Evolutionary conservation across 2,329 filamentous ascomycete species (phyloP).

Genomic region (Botrytis squamosa): DNA sequence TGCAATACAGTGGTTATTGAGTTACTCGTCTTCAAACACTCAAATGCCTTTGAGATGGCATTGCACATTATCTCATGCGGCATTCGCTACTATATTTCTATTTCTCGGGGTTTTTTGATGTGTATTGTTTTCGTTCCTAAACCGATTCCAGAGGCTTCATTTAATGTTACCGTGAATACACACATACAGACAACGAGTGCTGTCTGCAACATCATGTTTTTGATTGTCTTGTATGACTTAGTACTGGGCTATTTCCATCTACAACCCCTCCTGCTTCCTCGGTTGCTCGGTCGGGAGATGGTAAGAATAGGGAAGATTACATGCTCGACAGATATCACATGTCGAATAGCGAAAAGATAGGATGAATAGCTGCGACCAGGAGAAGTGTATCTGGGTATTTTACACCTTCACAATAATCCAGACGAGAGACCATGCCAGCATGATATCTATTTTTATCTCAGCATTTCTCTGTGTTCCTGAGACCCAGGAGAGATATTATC

Average conservation of each 20-base stretch:
- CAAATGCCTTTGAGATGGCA: not conserved
- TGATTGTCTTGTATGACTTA: not conserved
- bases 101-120: not conserved
- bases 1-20: not conserved
- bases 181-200: not conserved
- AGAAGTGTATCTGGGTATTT: not conserved
- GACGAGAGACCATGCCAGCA: not conserved
- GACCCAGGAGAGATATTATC: not conserved
- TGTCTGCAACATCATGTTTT: not conserved
- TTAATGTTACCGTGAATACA: not conserved
- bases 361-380: not conserved
- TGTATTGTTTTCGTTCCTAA: not conserved
- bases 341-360: not conserved
- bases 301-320: not conserved
- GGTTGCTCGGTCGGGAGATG: not conserved
- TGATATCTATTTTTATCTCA: not conserved
- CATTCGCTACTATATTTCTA: not conserved
- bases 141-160: not conserved
- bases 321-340: not conserved
- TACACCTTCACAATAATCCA: not conserved
- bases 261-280: not conserved
- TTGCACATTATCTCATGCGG: not conserved
- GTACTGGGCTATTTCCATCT: not conserved
- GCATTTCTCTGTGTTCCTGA: not conserved
- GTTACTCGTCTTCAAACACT: not conserved